These are phyloP conservation scores for Leccinellum luteum DNA, from an alignment of 768 basidiomycete genomes.

Conservation along the genomic window DNA sequence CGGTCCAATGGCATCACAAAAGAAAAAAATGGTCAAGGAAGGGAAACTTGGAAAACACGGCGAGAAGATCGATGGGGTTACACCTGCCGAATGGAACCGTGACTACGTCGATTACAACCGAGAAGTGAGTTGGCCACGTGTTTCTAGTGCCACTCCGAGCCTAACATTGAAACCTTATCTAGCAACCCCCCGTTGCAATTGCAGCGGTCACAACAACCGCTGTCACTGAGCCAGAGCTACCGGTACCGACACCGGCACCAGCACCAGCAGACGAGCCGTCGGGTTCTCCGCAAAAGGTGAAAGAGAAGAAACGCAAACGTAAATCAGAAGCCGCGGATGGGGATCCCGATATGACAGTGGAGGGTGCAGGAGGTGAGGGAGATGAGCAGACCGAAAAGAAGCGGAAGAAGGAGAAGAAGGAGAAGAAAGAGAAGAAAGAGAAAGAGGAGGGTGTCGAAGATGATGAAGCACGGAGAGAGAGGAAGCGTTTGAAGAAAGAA, in stretches of 20 bases:
- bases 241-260: slow-evolving; percentile 31
- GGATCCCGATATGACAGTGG: slow-evolving; percentile 39
- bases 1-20: slow-evolving; percentile 94
- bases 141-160: background rate
- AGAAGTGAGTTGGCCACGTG: slow-evolving; percentile 40
- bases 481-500: slow-evolving; percentile 67
- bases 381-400: slow-evolving; percentile 55
- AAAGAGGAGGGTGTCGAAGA: slow-evolving; percentile 47
- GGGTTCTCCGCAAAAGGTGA: slow-evolving; percentile 42
- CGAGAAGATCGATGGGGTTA: slow-evolving; percentile 81
- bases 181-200: slow-evolving; percentile 41
- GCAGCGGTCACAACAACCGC: slow-evolving; percentile 21
- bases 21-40: slow-evolving; percentile 99
- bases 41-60: slow-evolving; percentile 96
- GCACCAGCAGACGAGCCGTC: slow-evolving; percentile 33
- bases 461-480: slow-evolving; percentile 59
- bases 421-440: slow-evolving; percentile 58
- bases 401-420: slow-evolving; percentile 50
- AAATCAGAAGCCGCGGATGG: slow-evolving; percentile 57
- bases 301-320: slow-evolving; percentile 86
- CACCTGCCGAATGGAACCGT: slow-evolving; percentile 87
- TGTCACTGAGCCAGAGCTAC: slow-evolving; percentile 24
- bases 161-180: slow-evolving; percentile 4
- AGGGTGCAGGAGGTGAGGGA: slow-evolving; percentile 38
- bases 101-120: slow-evolving; percentile 94